Base-by-base conservation (phyloP, 208 protist species). In the Trypanosoma brucei region DNA sequence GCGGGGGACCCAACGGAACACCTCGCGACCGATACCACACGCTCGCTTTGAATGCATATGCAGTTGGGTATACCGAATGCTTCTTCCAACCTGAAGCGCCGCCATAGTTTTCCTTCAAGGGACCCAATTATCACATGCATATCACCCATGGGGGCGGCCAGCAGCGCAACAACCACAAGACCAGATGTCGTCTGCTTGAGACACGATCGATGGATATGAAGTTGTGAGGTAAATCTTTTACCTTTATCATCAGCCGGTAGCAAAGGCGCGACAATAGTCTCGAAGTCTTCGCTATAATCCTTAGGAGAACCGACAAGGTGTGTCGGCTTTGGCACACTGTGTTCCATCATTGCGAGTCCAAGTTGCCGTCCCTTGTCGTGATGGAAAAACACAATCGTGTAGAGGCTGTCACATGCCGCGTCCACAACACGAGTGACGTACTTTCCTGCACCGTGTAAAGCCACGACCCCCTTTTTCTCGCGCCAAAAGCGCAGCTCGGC, bases 71-170 rank as follows among this genome's bases (percentile, higher is more conserved):
- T 49, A 44, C 44, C 62, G 22, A 74, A 60, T 2, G 36, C 33
- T 0, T 39, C 22, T 3, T 74, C 71, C 40, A 86, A 22, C 7
- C 44, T 45, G 69, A 74, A 86, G 59, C 70, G 73, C 44, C 65
- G 71, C 84, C 80, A 86, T 53, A 54, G 45, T 14, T 59, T 70
- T 40, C 11, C 57, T 33, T 30, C 13, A 31, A 85, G 49, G 59
- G 78, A 56, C 33, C 69, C 79, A 7, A 83, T 72, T 7, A 86
- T 33, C 7, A 80, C 51, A 62, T 79, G 80, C 0, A 65, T 14
- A 2, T 65, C 62, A 3, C 71, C 75, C 11, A 34, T 2, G 7
- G 42, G 59, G 1, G 55, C 69, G 0, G 61, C 7, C 0, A 87
- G 9, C 9, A 87, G 59, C 2, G 72, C 58, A 8, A 65, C 70